Evolutionary conservation across 176 grass and related monocot genomes (phyloP), one percentile per base, ranked within the genome.

Genomic region (Carex parvula): DNA sequence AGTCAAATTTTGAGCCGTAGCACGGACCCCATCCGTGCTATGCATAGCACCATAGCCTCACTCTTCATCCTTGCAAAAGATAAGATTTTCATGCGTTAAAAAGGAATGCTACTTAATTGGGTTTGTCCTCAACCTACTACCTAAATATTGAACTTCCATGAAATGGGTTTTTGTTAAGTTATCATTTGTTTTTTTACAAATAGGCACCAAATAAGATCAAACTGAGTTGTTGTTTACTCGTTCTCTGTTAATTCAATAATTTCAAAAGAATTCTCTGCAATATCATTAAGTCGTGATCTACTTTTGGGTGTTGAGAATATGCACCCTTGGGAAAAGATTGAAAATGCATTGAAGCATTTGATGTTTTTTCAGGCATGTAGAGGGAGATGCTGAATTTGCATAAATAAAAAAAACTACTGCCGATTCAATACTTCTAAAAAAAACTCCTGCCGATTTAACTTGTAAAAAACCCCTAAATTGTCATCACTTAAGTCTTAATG

Each of bases 261-360:
- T 76, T 55, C 22, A 16, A 32, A 62, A 61, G 17, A 17, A 42
- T 81, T 41, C 42, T 60, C 41, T 3, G 20, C 21, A 66, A 60
- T 21, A 33, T 53, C 12, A 13, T 11, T 5, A 3, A 17, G n/a
- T 76, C 11, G 24, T 60, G 80, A 53, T 76, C 50, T 75, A 60
- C 64, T 62, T 84, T 84, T 84, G 26, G 39, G 30, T 18, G 41
- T 68, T 53, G 18, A 35, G 18, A n/a, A 22, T 48, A 82, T 65
- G 60, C 59, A 82, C 33, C 39, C 37, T 66, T 37, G 5, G 22
- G 12, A 75, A 82, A 50, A 52, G 21, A 66, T 82, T 26, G 20
- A 82, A 50, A 33, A 33, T 33, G 10, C 39, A 42, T 44, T 24
- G 37, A 62, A 46, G 8, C 20, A 7, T 62, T 50, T 67, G 62